Conservation (phyloP, 2,329 filamentous ascomycete genomes). For the Penicillium decumbens region DNA sequence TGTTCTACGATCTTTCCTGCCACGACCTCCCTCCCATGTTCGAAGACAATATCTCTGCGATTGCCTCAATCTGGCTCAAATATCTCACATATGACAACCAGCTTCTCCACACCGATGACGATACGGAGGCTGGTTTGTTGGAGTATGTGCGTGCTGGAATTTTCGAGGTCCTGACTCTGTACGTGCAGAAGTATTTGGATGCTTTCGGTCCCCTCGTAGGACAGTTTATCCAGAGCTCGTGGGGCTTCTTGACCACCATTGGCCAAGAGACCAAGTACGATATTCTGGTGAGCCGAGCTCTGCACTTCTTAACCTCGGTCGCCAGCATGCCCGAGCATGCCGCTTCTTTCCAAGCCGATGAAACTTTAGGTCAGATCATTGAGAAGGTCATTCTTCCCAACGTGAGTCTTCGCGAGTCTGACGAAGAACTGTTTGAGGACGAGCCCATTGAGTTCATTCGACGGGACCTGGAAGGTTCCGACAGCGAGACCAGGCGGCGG, state of each 20-base stretch:
- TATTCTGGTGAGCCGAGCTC: constrained; percentile 83
- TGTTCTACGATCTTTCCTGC: constrained; percentile 94
- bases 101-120: constrained; percentile 77
- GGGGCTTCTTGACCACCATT: constrained; percentile 82
- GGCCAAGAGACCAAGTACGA: constrained; percentile 90
- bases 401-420: constrained; percentile 82
- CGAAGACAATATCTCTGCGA: constrained; percentile 75
- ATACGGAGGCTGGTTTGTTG: constrained; percentile 76
- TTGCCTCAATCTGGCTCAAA: constrained; percentile 79
- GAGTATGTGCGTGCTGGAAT: constrained; percentile 91
- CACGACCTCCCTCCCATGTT: constrained; percentile 94
- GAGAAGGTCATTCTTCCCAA: constrained; percentile 96
- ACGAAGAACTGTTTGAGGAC: constrained; percentile 94
- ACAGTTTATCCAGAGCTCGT: constrained; percentile 83
- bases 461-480: constrained; percentile 89
- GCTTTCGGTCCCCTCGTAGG: constrained; percentile 76
- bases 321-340: constrained; percentile 74
- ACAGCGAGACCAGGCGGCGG: constrained; percentile 85
- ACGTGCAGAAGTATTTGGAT: constrained; percentile 92
- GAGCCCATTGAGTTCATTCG: constrained; percentile 98
- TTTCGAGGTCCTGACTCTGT: constrained; percentile 83
- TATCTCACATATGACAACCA: constrained; percentile 87
- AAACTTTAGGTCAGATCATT: constrained; percentile 76
- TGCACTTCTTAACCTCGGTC: constrained; percentile 91
- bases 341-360: constrained; percentile 75